Base-by-base conservation (phyloP, 129 eudicot species). In the Saposhnikovia divaricata region DNA sequence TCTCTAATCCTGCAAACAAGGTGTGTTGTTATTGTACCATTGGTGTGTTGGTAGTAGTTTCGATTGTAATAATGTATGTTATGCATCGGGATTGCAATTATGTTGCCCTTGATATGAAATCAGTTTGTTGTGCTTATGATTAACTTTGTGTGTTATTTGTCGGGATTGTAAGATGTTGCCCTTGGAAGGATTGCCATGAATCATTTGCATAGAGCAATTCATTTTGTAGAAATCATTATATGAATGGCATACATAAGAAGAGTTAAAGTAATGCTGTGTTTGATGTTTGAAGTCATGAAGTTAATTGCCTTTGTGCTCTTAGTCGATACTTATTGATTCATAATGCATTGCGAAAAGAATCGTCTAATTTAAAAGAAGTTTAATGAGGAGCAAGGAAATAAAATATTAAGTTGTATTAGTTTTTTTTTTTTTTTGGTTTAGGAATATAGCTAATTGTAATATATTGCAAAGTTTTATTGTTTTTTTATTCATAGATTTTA, bases 1-100 rank as follows among this genome's bases (percentile, higher is more conserved):
- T 95, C 6, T 87, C 91, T 9, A 80, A 84, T 31, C 84, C 96
- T 25, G 69, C 16, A 25, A 61, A 61, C 11, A 61, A 61, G 69
- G 69, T 61, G 34, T 25, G 69, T 25, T 61, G 27, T 25, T 61
- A 1, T 61, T 25, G 13, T 25, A 61, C 6, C 10, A 61, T 9
- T 10, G 10, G 69, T 61, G 6, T 61, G 69, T 25, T 61, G 34
- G 4, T 9, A 61, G 14, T 61, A 9, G 15, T 9, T 25, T 4
- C 25, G 34, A 61, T 23, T 59, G 31, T 59, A 16, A 50, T 51
- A n/a, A 61, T 61, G 15, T 9, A 25, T 61, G 10, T 23, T n/a
- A 9, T 10, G 37, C 15, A 2, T 61, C 12, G 34, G 34, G 69
- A 9, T 61, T 61, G 3, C 12, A 25, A 25, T 61, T 9, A 61